Evolutionary conservation across 805 yeast species (phyloP), one percentile per base, ranked within the genome.

Genomic region (Candida piceae): DNA sequence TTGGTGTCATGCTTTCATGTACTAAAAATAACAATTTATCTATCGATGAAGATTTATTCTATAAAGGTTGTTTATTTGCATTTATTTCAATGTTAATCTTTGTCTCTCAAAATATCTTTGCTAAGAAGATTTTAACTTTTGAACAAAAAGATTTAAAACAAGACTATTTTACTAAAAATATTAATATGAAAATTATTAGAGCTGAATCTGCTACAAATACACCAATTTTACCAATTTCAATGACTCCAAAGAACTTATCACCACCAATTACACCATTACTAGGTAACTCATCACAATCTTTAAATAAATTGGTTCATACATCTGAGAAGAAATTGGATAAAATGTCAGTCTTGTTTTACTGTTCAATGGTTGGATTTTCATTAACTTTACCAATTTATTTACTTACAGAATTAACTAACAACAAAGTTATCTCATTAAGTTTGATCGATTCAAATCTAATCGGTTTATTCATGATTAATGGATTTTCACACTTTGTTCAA

Each of bases 1-100:
- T 71, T 20, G 98, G 98, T 13, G 95, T 90, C 40, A 86, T 88
- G 73, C 63, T 88, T 52, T 77, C 85, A 4, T 83, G 90, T 55
- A 72, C 79, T 40, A 68, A 72, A 30, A 64, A 66, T 32, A 45
- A 40, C 29, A 50, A 42, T 35, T 31, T 55, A 20, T 16, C 40
- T 20, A 41, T 51, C 11, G 43, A 50, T 27, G 50, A 55, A 12
- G 52, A 50, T 20, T 39, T 54, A 29, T 62, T 59, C 36, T 50
- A 48, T 32, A 55, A 48, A 23, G 82, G 82, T 3, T 61, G 75
- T 41, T 29, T 60, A 7, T 74, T 67, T 53, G 79, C 80, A 7
- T 71, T 73, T 38, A 41, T 70, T 16, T 72, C 78, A 28, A 76
- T 76, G 80, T 44, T 75, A 21, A 82, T 84, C 23, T 84, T 84